Conservation (phyloP, 2,329 filamentous ascomycete species). For the Trichoderma sp. region DNA sequence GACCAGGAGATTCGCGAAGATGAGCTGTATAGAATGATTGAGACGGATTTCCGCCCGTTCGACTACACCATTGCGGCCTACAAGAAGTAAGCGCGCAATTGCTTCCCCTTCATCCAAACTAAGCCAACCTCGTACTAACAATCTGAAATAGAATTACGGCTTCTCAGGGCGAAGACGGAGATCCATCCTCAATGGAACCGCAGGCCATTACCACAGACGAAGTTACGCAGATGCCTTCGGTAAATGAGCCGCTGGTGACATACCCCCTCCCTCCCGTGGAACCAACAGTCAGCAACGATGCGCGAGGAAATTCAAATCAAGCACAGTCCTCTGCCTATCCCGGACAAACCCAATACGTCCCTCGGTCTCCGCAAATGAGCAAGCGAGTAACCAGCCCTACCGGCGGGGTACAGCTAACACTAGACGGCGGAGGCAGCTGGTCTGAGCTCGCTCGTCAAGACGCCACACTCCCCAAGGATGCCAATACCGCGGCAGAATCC, state of each 20-base stretch:
- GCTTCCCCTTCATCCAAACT: not conserved
- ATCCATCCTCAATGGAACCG: conserved; percentile 30
- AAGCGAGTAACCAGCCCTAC: conserved; percentile 74
- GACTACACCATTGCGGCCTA: conserved; percentile 88
- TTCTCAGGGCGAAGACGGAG: conserved; percentile 6
- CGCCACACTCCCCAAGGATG: conserved; percentile 70
- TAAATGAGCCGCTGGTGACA: conserved; percentile 1
- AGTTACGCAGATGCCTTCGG: conserved; percentile 44
- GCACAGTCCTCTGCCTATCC: conserved; percentile 43
- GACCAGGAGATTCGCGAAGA: conserved; percentile 94
- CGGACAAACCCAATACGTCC: conserved; percentile 50
- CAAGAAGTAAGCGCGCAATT: conserved; percentile 59
- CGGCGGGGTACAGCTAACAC: conserved; percentile 86
- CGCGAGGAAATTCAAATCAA: conserved; percentile 24
- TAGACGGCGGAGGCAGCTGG: conserved; percentile 89
- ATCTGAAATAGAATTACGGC: conserved; percentile 41
- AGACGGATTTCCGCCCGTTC: conserved; percentile 90
- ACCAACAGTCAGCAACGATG: not conserved
- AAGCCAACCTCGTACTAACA: conserved; percentile 12
- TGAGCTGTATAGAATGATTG: conserved; percentile 90
- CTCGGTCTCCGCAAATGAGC: conserved; percentile 54
- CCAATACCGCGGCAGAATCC: conserved; percentile 53
- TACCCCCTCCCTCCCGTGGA: conserved; percentile 26
- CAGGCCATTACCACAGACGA: conserved; percentile 57
- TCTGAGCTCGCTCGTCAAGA: conserved; percentile 86